Base-by-base conservation (phyloP, 2,329 filamentous ascomycete species). In the Stemphylium beticola region DNA sequence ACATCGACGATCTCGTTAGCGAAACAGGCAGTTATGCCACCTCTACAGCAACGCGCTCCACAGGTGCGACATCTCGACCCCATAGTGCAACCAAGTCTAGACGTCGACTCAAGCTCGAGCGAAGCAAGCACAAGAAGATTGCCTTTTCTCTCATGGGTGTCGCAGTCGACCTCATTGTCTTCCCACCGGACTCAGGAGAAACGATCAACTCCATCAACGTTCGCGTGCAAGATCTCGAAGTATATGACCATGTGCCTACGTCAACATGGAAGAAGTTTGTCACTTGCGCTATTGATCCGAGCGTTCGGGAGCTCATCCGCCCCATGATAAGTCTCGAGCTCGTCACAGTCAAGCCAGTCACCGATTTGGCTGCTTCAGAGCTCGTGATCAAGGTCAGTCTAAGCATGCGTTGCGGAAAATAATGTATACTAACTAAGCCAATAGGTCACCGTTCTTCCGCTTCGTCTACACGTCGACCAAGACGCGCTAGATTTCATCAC, bases 221-320 rank as follows among this genome's bases (percentile, higher is more conserved):
- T 31, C 87, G 92, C 8, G 82, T 99, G 10, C 84, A 86, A 34
- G 89, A 95, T 53, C 81, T 99, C 11, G 93, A 96, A 64, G 87
- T 99, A 14, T 96, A 95, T 58, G 95, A 99, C 73, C 92, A 97
- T 69, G 85, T 99, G 2, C 92, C 92, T 1, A 93, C 92, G 0
- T 99, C 95, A 3, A 97, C 93, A 0, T 99, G 96, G 96, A 96
- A 91, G 75, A 99, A 97, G 73, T 99, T 99, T 77, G 88, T 92
- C 12, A 98, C 93, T 0, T 97, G 96, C 67, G 90, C 96, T 78
- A 87, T 90, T 55, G 92, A 96, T 70, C 88, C 88, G 10, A 91
- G 90, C n/a, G 87, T 91, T 68, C 86, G 93, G 43, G 92, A 98
- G 76, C 89, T 91, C 75, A 89, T 88, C 15, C 89, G 89, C 12